Evolutionary conservation across 176 grass and related monocot genomes (phyloP).

Genomic region (Phragmites australis): DNA sequence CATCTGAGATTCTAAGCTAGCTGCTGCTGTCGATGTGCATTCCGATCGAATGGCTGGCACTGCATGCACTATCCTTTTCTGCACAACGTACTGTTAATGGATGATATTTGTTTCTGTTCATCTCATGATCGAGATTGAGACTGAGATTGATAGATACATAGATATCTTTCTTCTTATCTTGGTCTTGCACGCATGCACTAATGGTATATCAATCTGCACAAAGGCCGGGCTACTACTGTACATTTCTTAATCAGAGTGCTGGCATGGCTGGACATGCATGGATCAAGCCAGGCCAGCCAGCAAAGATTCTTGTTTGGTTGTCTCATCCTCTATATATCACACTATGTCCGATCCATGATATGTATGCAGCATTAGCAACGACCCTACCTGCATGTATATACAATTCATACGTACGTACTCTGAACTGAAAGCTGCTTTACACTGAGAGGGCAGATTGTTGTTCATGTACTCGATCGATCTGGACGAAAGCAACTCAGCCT

Average conservation of each 20-base stretch:
- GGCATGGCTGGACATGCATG: not conserved
- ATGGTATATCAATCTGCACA: not conserved
- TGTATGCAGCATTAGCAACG: not conserved
- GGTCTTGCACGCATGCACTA: too few relatives aligned
- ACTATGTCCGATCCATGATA: too few relatives aligned
- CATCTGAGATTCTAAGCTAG: not conserved
- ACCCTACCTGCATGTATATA: constrained; percentile 2
- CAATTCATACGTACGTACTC: not conserved
- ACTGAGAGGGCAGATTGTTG: not conserved
- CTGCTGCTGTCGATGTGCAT: not conserved
- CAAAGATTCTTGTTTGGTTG: constrained; percentile 41
- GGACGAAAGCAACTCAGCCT: not conserved
- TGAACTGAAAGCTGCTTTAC: constrained; percentile 38
- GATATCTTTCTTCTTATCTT: not conserved
- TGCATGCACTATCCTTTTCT: not conserved
- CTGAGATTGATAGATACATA: not conserved
- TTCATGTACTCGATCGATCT: not conserved
- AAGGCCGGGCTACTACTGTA: not conserved
- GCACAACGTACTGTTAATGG: not conserved
- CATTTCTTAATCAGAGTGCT: constrained; percentile 22
- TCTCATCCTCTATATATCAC: constrained; percentile 11
- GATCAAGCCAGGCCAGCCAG: not conserved
- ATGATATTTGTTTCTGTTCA: not conserved
- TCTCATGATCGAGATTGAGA: too few relatives aligned
- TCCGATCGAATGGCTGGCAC: not conserved